Conservation (phyloP, 352 stramenopile genomes). For the Globisporangium emineosum region DNA sequence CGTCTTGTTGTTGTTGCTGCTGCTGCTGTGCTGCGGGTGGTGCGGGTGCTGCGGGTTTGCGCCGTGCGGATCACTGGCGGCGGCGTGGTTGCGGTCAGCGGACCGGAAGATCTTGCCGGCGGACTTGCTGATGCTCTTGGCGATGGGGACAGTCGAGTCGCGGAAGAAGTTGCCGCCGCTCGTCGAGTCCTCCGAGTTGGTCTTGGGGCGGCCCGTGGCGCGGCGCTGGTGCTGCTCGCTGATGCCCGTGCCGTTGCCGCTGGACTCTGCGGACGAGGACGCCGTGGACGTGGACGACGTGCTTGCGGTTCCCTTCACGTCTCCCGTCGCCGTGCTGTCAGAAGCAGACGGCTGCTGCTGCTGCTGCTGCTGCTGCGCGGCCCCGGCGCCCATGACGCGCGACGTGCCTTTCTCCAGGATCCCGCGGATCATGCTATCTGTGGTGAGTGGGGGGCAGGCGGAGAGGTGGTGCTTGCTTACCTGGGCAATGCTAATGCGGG, state of each 20-base stretch:
- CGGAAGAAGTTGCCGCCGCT: slow-evolving; percentile 8
- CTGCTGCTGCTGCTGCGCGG: not conserved
- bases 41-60: not conserved
- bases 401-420: slow-evolving; percentile 19
- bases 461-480: not conserved
- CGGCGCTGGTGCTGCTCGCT: not conserved
- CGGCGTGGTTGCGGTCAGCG: not conserved
- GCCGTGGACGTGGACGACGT: slow-evolving; percentile 2
- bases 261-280: slow-evolving; percentile 15
- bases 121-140: slow-evolving; percentile 16
- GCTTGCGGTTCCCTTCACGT: not conserved
- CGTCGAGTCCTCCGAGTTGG: slow-evolving; percentile 13
- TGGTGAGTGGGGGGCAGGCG: not conserved
- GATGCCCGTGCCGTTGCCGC: not conserved
- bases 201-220: slow-evolving; percentile 7
- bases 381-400: not conserved
- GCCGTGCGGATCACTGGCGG: not conserved
- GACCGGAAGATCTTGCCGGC: slow-evolving; percentile 18
- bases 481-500: not conserved
- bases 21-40: slow-evolving; percentile 12
- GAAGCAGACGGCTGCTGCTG: not conserved
- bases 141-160: slow-evolving; percentile 19
- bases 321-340: no score
- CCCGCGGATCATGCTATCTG: slow-evolving; percentile 17
- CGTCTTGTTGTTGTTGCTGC: slow-evolving; percentile 1